These are phyloP conservation scores for Globisporangium spinosum DNA, from an alignment of 352 stramenopile genomes.

Conservation along the genomic window DNA sequence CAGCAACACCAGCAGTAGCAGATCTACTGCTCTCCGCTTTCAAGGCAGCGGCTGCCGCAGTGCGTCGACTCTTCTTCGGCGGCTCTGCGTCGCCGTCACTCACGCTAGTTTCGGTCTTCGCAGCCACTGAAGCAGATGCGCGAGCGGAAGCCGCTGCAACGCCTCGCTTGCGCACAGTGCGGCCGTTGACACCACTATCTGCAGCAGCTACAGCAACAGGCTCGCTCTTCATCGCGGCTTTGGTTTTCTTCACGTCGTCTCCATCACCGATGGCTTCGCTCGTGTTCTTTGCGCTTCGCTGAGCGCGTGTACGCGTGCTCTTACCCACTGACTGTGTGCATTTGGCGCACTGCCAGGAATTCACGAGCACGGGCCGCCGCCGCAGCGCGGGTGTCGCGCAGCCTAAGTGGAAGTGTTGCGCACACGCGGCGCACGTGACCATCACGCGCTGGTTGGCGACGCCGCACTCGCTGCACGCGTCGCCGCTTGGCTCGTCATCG, in stretches of 20 bases:
- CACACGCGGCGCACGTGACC: conserved; percentile 41
- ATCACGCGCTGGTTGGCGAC: conserved; percentile 38
- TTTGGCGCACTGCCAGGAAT: conserved; percentile 38
- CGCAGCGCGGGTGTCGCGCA: conserved; percentile 53
- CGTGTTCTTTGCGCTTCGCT: conserved; percentile 10
- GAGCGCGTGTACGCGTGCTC: not conserved
- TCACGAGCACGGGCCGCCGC: conserved; percentile 33
- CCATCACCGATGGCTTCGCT: not conserved
- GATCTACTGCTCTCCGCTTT: not conserved
- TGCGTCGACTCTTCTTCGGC: conserved; percentile 10
- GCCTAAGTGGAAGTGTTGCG: conserved; percentile 42
- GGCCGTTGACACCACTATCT: not conserved
- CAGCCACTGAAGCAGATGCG: not conserved
- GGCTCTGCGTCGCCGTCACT: conserved; percentile 2
- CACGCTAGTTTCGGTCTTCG: not conserved
- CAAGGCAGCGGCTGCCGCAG: not conserved
- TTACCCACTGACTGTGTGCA: conserved; percentile 20
- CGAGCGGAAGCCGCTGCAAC: not conserved
- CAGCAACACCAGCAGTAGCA: not conserved
- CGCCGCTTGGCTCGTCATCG: conserved; percentile 12
- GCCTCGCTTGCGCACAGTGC: conserved; percentile 3
- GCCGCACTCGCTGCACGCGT: conserved; percentile 37
- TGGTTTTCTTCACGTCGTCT: not conserved
- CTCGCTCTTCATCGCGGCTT: not conserved
- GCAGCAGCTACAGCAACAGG: not conserved